Base-by-base conservation (phyloP, 805 yeast genomes). In the Yamadazyma laniorum region DNA sequence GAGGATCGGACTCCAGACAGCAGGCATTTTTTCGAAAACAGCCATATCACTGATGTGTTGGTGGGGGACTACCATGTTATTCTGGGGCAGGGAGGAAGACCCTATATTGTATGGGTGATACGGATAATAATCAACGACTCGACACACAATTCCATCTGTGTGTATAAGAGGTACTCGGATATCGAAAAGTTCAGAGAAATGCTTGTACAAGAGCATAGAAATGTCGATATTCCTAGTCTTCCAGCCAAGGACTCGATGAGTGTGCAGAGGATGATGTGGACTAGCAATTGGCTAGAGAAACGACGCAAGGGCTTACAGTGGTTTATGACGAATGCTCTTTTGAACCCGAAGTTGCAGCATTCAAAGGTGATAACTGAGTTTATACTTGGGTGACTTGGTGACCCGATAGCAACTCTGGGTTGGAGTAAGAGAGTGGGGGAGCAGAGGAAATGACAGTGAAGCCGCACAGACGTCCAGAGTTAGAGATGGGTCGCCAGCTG, bases 91-190 rank as follows among this genome's bases (percentile, higher is more conserved):
- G 54, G 55, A 5, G 69, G 71, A 1, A 51, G 47, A 30, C 49
- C 64, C 35, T 68, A 66, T 47, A 55, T 60, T 14, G 70, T 59
- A 17, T 68, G 74, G 74, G 36, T 62, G 3, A 58, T 68, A 8
- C 56, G 60, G 32, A 56, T 68, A 5, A 59, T 63, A 3, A 47
- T 68, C 16, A 59, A 67, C 37, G 70, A 65, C 32, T 58, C 65
- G 5, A 47, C 51, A 18, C 60, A 59, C 43, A 61, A 74, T 3
- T 63, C 63, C 42, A 67, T 83, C 14, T 54, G 61, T 31, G 50
- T 78, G 3, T 74, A 77, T 52, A 77, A 75, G 53, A 56, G 95
- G 26, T 86, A 82, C 56, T 73, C 78, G 25, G 91, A 85, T 31
- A 75, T 86, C 43, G 80, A 61, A 27, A 44, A 41, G 22, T 65